Percentiles rank a stretch among this genome's conserved stretches.
Evolutionary conservation across 108 stramenopile genomes (phyloP).

Genomic region (Cylindrotheca closterium): DNA sequence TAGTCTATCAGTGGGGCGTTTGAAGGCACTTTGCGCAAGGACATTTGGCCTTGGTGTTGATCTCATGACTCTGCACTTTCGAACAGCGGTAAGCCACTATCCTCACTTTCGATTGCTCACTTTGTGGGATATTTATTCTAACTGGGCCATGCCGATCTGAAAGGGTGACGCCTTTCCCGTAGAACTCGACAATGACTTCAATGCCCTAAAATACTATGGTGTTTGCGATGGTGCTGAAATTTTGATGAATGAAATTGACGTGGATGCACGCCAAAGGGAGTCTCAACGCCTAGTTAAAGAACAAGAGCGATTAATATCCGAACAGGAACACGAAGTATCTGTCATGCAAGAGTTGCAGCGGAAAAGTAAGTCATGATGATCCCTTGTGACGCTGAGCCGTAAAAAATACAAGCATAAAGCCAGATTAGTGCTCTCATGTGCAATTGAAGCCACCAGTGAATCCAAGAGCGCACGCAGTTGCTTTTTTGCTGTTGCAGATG

Average conservation of each 20-base stretch:
- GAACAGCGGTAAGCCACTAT: constrained; percentile 50
- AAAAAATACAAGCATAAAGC: no score
- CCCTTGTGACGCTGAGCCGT: no score
- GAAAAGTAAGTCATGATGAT: constrained; percentile 2
- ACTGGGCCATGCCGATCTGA: neutral
- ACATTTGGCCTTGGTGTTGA: constrained; percentile 78
- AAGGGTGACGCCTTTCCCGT: constrained; percentile 64
- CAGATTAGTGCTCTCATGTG: neutral
- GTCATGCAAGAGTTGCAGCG: constrained; percentile 46
- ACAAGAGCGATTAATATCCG: constrained; percentile 35
- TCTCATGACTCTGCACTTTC: constrained; percentile 72
- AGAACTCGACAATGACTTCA: constrained; percentile 72
- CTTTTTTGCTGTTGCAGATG: no score
- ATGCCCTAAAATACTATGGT: constrained; percentile 82
- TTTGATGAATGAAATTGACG: constrained; percentile 80
- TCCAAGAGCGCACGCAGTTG: neutral
- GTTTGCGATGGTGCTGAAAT: constrained; percentile 84
- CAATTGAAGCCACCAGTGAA: neutral
- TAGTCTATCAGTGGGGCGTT: constrained; percentile 67
- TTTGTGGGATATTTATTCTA: neutral
- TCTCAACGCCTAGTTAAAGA: constrained; percentile 29
- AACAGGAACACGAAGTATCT: constrained; percentile 46
- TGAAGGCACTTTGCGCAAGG: constrained; percentile 77
- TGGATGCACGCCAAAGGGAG: constrained; percentile 37
- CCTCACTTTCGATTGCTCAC: no score